These are phyloP conservation scores for Termitomyces sp. DNA, from an alignment of 768 basidiomycete genomes.

Conservation along the genomic window DNA sequence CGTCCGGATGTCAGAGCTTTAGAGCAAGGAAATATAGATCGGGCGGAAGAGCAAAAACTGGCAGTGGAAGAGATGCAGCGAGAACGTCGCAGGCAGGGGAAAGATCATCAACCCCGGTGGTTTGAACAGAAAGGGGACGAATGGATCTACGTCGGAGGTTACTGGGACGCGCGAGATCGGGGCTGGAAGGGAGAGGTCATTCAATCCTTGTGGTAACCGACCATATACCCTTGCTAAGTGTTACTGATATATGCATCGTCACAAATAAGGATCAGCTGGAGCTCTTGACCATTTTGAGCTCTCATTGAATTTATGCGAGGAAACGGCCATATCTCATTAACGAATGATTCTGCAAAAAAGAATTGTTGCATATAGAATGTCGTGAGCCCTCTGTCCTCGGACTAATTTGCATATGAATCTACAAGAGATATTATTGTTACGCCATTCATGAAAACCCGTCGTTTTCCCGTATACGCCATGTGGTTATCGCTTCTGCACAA, in stretches of 20 bases:
- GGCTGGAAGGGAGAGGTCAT: conserved; percentile 53
- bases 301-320: neutral
- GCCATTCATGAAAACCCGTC: conserved; percentile 11
- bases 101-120: conserved; percentile 65
- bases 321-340: neutral
- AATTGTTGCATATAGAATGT: neutral
- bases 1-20: conserved; percentile 80
- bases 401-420: neutral
- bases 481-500: conserved; percentile 4
- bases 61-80: conserved; percentile 74
- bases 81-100: conserved; percentile 55
- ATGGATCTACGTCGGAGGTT: conserved; percentile 74
- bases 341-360: neutral
- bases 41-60: conserved; percentile 67
- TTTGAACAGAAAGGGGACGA: conserved; percentile 66
- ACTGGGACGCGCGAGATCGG: conserved; percentile 71
- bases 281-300: neutral
- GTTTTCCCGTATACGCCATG: conserved; percentile 18
- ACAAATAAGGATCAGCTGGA: neutral
- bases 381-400: neutral
- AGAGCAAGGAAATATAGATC: conserved; percentile 68
- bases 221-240: neutral
- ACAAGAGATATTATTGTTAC: neutral
- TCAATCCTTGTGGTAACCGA: conserved; percentile 57
- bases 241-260: neutral